Evolutionary conservation across 2,329 filamentous ascomycete species (phyloP).

Genomic region (Colletotrichum lupini): DNA sequence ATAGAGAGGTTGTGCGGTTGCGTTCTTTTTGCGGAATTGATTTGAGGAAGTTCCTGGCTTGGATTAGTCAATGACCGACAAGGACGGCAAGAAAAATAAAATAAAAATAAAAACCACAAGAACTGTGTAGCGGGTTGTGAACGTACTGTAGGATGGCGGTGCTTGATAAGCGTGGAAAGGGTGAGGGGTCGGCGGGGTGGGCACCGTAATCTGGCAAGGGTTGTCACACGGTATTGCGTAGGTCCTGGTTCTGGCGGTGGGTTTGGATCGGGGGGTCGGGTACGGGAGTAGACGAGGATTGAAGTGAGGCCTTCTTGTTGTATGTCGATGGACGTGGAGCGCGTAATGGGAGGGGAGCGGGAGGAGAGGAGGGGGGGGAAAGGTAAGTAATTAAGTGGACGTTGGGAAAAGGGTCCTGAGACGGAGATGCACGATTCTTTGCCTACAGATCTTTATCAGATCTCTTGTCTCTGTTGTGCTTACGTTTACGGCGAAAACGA

Average conservation of each 20-base stretch:
- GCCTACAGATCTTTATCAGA: conserved; percentile 15
- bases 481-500: neutral
- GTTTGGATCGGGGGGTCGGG: neutral
- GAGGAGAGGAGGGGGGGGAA: neutral
- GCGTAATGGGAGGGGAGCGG: too few species aligned
- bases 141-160: conserved; percentile 20
- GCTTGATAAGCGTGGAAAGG: conserved; percentile 32
- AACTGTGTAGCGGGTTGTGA: conserved; percentile 15
- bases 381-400: neutral
- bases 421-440: conserved; percentile 18
- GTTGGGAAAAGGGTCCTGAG: neutral
- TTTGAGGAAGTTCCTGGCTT: conserved; percentile 6
- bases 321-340: neutral
- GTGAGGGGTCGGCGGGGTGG: conserved; percentile 36
- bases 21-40: conserved; percentile 11
- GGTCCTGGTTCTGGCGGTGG: neutral
- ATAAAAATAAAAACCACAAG: conserved; percentile 7
- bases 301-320: neutral
- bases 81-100: neutral
- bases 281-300: neutral
- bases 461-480: conserved; percentile 22
- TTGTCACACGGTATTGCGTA: conserved; percentile 22
- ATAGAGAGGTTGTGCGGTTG: neutral
- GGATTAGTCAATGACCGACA: conserved; percentile 31
- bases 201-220: conserved; percentile 16